A percentile compares a stretch with the other conserved stretches of the same genome.
Evolutionary conservation across 2,329 filamentous ascomycete species (phyloP).

Genomic region (Fonsecaea erecta): DNA sequence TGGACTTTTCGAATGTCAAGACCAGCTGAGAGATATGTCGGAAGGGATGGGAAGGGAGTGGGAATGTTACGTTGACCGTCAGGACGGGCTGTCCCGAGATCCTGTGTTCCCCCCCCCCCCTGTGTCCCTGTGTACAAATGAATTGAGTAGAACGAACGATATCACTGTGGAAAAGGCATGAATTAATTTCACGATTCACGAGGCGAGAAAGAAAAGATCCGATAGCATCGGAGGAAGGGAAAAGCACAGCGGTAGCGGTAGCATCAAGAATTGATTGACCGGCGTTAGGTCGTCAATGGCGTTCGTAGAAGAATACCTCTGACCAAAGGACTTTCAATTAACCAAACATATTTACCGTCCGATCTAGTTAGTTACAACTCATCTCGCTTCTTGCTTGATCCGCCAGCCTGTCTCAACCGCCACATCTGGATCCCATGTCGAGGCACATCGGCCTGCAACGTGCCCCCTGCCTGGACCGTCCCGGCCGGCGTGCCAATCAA

Average conservation of each 20-base stretch:
- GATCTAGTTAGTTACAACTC: slow-evolving; percentile 22
- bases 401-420: slow-evolving; percentile 45
- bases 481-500: slow-evolving; percentile 55
- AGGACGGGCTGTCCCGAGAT: no score
- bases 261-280: neutral
- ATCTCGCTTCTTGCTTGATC: slow-evolving; percentile 22
- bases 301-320: neutral
- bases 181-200: neutral
- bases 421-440: slow-evolving; percentile 59
- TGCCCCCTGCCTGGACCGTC: slow-evolving; percentile 46
- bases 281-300: neutral
- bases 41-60: neutral
- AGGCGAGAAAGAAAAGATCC: neutral
- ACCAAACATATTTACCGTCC: neutral
- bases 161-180: no score
- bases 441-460: slow-evolving; percentile 48
- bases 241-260: neutral
- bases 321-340: neutral
- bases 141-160: neutral
- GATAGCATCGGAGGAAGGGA: no score
- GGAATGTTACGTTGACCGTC: no score
- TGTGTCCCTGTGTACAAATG: neutral
- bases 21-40: slow-evolving; percentile 53
- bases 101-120: no score
- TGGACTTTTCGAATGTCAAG: slow-evolving; percentile 71